Conservation (phyloP, 768 basidiomycete species). For the Trichaptum fuscoviolaceum region DNA sequence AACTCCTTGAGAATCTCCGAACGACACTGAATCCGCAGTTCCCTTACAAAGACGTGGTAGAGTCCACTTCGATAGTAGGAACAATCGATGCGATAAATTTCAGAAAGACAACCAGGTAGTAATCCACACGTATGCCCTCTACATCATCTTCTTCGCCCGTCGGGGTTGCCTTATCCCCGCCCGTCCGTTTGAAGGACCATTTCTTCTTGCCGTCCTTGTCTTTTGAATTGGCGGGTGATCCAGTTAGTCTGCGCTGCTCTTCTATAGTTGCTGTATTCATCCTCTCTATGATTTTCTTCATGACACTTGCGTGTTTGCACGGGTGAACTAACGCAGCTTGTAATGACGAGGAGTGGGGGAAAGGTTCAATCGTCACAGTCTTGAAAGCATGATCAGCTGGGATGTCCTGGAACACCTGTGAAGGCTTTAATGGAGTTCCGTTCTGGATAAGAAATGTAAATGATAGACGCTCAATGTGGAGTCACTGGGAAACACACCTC, state of each 20-base stretch:
- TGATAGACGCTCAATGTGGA: neutral
- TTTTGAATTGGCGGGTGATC: constrained; percentile 26
- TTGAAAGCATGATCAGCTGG: constrained; percentile 97
- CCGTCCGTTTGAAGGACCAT: constrained; percentile 77
- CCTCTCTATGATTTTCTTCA: constrained; percentile 99
- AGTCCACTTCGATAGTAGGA: constrained; percentile 97
- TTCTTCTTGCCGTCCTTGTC: constrained; percentile 67
- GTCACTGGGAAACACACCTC: constrained; percentile 50
- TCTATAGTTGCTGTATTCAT: constrained; percentile 90
- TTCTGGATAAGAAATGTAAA: constrained; percentile 44
- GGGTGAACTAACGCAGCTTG: constrained; percentile 94
- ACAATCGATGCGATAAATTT: constrained; percentile 99
- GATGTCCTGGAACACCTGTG: constrained; percentile 95
- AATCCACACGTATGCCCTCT: constrained; percentile 95
- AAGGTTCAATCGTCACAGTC: constrained; percentile 97
- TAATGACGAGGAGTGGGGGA: constrained; percentile 86
- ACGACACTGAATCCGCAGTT: neutral
- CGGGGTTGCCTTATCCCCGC: constrained; percentile 41
- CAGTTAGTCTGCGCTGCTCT: constrained; percentile 60
- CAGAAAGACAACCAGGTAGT: constrained; percentile 96
- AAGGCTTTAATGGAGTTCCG: constrained; percentile 78
- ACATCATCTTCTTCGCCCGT: constrained; percentile 61
- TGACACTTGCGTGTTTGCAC: constrained; percentile 97
- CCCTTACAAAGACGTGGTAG: constrained; percentile 52
- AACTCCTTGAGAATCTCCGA: neutral